phyloP scores from a whole-genome alignment of 306 rosid species.

The Begonia loranthoides region DNA sequence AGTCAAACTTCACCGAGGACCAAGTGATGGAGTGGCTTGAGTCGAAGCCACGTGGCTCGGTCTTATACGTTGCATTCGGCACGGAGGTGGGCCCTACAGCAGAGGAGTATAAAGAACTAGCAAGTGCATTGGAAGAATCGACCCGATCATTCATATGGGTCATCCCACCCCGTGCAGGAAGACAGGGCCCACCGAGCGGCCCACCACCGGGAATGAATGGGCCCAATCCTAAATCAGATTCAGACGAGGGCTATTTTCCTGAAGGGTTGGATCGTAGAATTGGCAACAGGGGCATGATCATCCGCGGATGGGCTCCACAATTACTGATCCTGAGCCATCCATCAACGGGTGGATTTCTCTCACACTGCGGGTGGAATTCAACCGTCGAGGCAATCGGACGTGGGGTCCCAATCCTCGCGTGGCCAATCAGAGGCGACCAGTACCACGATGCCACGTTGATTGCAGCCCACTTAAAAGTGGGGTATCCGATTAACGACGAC shows the following conservation, averaged over 20 bases:
- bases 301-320: slow-evolving; percentile 70
- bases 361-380: slow-evolving; percentile 71
- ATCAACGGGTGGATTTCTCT: slow-evolving; percentile 57
- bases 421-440: slow-evolving; percentile 21
- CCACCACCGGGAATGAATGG: background rate
- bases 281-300: slow-evolving; percentile 44
- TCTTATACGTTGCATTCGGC: slow-evolving; percentile 42
- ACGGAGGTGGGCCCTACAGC: slow-evolving; percentile 31
- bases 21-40: slow-evolving; percentile 49
- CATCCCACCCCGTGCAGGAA: slow-evolving; percentile 29
- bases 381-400: slow-evolving; percentile 48
- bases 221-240: too few relatives aligned
- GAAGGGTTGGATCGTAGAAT: slow-evolving; percentile 24
- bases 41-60: slow-evolving; percentile 32
- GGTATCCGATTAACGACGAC: slow-evolving; percentile 7
- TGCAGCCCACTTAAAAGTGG: slow-evolving; percentile 5
- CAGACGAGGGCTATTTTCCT: slow-evolving; percentile 26
- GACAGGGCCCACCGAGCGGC: slow-evolving; percentile 13
- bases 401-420: slow-evolving; percentile 19
- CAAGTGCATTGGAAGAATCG: slow-evolving; percentile 27
- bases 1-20: slow-evolving; percentile 27
- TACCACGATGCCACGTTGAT: slow-evolving; percentile 15
- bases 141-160: slow-evolving; percentile 42
- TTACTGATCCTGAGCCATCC: slow-evolving; percentile 54
- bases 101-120: slow-evolving; percentile 26